A percentile compares a stretch with the other conserved stretches of the same genome.
These are phyloP conservation scores for Vigna hirtella DNA, from an alignment of 306 rosid species.

Conservation along the genomic window DNA sequence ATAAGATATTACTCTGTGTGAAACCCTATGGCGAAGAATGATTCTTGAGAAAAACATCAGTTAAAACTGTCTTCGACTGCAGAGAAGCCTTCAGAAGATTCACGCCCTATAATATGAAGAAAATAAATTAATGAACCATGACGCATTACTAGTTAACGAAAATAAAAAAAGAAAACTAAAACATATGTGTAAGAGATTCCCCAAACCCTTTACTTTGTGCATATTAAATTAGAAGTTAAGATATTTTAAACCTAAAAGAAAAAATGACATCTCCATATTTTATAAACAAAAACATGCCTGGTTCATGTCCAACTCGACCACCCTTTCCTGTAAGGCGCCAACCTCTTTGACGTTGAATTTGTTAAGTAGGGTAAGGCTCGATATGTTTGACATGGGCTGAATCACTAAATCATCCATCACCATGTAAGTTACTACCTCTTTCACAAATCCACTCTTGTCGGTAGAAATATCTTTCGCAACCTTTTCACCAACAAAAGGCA, in stretches of 20 bases:
- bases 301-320: constrained; percentile 39
- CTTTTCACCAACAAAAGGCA: not conserved
- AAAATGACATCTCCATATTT: too few relatives aligned
- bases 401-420: constrained; percentile 55
- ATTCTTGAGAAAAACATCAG: constrained; percentile 37
- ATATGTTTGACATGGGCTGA: constrained; percentile 42
- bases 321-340: constrained; percentile 36
- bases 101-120: constrained; percentile 18
- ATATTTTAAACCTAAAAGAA: too few relatives aligned
- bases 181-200: too few relatives aligned
- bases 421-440: constrained; percentile 49
- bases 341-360: constrained; percentile 45
- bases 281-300: constrained; percentile 31
- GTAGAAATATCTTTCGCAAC: not conserved
- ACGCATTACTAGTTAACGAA: too few relatives aligned
- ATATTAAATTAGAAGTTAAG: too few relatives aligned
- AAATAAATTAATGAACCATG: too few relatives aligned
- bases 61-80: constrained; percentile 16
- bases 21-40: too few relatives aligned
- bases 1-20: too few relatives aligned
- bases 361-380: constrained; percentile 22
- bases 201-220: too few relatives aligned
- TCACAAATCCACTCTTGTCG: constrained; percentile 32
- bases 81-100: constrained; percentile 39
- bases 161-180: too few relatives aligned